Evolutionary conservation across 2,329 filamentous ascomycete species (phyloP).

Genomic region (Penicillium sp.): DNA sequence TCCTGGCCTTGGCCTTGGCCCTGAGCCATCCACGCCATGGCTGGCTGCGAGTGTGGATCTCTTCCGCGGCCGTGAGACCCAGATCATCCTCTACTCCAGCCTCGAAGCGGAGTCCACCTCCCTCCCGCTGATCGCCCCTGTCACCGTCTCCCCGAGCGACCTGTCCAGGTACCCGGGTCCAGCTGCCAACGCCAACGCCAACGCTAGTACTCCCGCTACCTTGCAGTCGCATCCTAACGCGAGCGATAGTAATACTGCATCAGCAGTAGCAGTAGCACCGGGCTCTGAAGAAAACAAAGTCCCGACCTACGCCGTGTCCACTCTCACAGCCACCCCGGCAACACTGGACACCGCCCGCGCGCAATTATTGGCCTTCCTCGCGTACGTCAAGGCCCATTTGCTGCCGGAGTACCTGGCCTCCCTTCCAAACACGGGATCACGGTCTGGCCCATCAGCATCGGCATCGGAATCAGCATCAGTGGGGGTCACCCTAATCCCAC

Average conservation of each 20-base stretch:
- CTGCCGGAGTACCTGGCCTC: slow-evolving; percentile 32
- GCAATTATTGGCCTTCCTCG: slow-evolving; percentile 34
- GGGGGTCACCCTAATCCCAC: slow-evolving; percentile 27
- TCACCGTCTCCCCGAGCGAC: background rate
- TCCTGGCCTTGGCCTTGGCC: background rate
- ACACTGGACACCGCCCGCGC: slow-evolving; percentile 21
- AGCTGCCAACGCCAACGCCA: slow-evolving; percentile 1
- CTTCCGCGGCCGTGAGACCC: slow-evolving; percentile 42
- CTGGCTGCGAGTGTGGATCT: slow-evolving; percentile 46
- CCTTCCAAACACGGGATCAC: background rate
- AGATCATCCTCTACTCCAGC: slow-evolving; percentile 45
- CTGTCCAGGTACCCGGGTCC: background rate
- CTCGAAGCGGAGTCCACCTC: slow-evolving; percentile 36
- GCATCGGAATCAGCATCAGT: background rate
- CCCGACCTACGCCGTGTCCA: slow-evolving; percentile 14
- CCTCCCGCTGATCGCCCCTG: slow-evolving; percentile 20
- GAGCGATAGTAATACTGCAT: background rate
- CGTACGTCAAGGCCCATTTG: slow-evolving; percentile 29
- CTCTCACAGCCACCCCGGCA: slow-evolving; percentile 12
- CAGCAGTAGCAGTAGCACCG: background rate
- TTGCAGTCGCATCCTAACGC: background rate
- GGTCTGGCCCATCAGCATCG: background rate
- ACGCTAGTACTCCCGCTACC: background rate
- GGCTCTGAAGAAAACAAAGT: background rate
- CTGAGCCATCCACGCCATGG: slow-evolving; percentile 34